A percentile compares a stretch with the other conserved stretches of the same genome.
phyloP scores from a whole-genome alignment of 139 green algal species.

The Chlamydomonas applanata region DNA sequence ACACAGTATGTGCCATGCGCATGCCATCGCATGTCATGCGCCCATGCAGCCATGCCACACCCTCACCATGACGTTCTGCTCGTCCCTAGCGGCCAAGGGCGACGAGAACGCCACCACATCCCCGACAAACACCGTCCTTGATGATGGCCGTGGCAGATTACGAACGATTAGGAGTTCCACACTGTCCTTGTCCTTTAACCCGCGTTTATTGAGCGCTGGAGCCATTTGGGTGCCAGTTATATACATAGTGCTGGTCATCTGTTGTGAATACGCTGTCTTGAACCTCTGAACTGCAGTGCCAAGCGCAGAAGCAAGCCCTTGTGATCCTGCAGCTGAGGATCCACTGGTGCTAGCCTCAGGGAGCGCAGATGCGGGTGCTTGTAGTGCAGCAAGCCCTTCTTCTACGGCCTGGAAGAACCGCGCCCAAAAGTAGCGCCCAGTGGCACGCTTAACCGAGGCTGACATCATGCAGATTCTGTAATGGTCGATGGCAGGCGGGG shows the following conservation, averaged over 20 bases:
- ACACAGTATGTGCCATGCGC: neutral
- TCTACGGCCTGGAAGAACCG: conserved; percentile 25
- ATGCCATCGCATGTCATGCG: no score
- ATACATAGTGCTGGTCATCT: conserved; percentile 34
- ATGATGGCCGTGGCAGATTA: conserved; percentile 45
- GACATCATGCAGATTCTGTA: neutral
- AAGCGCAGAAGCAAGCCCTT: neutral
- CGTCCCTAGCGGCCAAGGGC: conserved; percentile 21
- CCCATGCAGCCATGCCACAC: neutral
- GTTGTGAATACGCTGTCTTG: conserved; percentile 26
- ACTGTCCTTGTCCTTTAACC: conserved; percentile 26
- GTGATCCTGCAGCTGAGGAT: neutral
- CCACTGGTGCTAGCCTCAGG: neutral
- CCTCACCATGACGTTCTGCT: conserved; percentile 16
- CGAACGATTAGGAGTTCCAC: conserved; percentile 68
- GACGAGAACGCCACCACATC: conserved; percentile 62
- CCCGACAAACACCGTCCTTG: conserved; percentile 32
- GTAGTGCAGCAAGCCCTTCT: conserved; percentile 20
- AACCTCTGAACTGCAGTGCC: conserved; percentile 23
- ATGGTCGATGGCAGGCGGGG: no score
- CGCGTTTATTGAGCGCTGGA: conserved; percentile 56
- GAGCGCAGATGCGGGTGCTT: neutral
- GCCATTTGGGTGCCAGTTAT: conserved; percentile 53
- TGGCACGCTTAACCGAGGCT: neutral
- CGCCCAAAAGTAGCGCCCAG: conserved; percentile 3